phyloP scores from a whole-genome alignment of 257 asterid genomes.

The Lantana camara region DNA sequence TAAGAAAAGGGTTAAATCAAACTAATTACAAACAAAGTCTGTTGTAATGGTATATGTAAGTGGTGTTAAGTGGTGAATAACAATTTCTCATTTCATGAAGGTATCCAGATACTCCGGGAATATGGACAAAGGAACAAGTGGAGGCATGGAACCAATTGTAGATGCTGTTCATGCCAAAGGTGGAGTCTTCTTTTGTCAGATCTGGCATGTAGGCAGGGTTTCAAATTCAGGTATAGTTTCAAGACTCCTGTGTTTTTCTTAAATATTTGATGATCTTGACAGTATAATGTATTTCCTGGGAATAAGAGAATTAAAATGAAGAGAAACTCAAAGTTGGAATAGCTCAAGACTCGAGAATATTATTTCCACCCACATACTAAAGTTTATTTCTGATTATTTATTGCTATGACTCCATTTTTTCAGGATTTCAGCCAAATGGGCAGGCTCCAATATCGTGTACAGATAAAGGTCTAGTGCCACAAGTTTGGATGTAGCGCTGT shows the following conservation, averaged over 20 bases:
- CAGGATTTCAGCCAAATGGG: constrained; percentile 72
- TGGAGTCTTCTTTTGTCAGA: constrained; percentile 27
- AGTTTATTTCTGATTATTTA: too few relatives aligned
- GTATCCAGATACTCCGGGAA: constrained; percentile 6
- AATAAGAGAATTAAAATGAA: too few relatives aligned
- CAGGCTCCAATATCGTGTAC: constrained; percentile 72
- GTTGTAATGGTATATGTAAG: neutral
- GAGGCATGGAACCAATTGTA: constrained; percentile 8
- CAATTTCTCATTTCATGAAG: neutral
- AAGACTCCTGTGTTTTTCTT: neutral
- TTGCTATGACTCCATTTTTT: too few relatives aligned
- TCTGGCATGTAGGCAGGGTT: constrained; percentile 27
- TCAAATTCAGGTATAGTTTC: neutral
- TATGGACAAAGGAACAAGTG: constrained; percentile 7
- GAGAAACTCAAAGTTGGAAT: too few relatives aligned
- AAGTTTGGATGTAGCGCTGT: constrained; percentile 39
- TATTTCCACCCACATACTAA: too few relatives aligned
- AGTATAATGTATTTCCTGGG: too few relatives aligned
- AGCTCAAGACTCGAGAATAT: too few relatives aligned
- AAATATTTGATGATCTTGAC: neutral
- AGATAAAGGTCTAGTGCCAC: constrained; percentile 49
- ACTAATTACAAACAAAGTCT: neutral
- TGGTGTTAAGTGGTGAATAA: neutral
- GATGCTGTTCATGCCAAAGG: constrained; percentile 21
- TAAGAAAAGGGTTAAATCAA: neutral